A percentile compares a stretch with the other conserved stretches of the same genome.
These are phyloP conservation scores for Plantago coronopus DNA, from an alignment of 305 asterid species.

Conservation along the genomic window DNA sequence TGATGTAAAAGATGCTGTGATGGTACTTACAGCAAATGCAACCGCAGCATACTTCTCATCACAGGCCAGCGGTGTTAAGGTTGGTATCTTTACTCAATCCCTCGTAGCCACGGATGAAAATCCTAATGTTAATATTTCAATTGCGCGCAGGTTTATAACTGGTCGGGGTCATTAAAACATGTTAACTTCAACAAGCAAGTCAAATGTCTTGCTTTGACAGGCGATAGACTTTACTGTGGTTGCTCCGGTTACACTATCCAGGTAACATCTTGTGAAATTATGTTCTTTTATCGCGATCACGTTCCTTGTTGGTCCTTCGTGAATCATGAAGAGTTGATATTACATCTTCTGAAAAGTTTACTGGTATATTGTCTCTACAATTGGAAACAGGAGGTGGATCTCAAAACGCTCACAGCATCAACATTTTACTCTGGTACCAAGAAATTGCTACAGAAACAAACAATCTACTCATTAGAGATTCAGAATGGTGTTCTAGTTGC, in stretches of 20 bases:
- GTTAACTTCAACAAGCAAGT: conserved; percentile 65
- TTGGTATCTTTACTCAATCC: conserved; percentile 21
- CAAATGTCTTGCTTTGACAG: conserved; percentile 50
- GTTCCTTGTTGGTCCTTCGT: not conserved
- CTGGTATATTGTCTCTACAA: not conserved
- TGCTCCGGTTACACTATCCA: conserved; percentile 66
- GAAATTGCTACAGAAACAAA: conserved; percentile 66
- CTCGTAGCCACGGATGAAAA: not conserved
- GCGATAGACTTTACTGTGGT: conserved; percentile 70
- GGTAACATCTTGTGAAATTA: conserved; percentile 27
- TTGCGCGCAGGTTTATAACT: conserved; percentile 54
- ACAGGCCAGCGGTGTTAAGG: conserved; percentile 78
- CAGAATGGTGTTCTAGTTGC: conserved; percentile 48
- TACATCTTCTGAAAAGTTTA: too few relatives aligned
- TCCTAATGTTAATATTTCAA: not conserved
- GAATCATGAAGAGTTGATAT: not conserved
- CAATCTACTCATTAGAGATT: conserved; percentile 48
- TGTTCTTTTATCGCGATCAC: too few relatives aligned
- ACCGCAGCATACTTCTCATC: conserved; percentile 55
- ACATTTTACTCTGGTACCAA: conserved; percentile 64
- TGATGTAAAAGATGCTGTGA: conserved; percentile 68
- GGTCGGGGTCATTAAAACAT: conserved; percentile 66
- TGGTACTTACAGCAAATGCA: conserved; percentile 51
- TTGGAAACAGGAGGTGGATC: conserved; percentile 64
- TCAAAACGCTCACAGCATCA: conserved; percentile 45